Evolutionary conservation across 495 filamentous ascomycete species (phyloP).

Genomic region (Neurospora hispaniola): DNA sequence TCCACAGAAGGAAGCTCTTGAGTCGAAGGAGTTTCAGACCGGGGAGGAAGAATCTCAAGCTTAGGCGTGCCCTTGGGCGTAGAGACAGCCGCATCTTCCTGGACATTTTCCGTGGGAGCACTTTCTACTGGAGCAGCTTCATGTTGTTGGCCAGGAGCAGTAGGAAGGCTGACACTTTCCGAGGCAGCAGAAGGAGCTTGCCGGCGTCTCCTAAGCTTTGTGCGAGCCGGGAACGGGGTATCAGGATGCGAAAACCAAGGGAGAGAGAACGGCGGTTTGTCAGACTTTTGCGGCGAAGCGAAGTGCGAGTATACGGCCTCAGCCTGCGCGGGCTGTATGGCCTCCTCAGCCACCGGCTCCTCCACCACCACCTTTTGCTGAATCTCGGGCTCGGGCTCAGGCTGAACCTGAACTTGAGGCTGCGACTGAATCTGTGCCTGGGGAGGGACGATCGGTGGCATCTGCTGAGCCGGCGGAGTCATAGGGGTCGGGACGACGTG

Average conservation of each 20-base stretch:
- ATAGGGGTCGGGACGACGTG: conserved; percentile 27
- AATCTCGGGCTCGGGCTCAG: background rate
- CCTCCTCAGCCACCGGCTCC: background rate
- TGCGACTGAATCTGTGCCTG: conserved; percentile 2
- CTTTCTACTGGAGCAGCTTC: background rate
- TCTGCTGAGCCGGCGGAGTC: conserved; percentile 23
- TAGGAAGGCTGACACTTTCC: conserved; percentile 2
- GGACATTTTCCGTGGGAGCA: background rate
- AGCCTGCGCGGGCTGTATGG: background rate
- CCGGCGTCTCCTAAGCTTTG: conserved; percentile 26
- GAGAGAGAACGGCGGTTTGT: conserved; percentile 53
- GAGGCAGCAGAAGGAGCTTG: conserved; percentile 8
- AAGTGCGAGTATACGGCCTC: conserved; percentile 3
- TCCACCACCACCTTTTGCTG: conserved; percentile 6
- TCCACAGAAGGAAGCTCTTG: conserved; percentile 56
- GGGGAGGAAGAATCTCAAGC: conserved; percentile 12
- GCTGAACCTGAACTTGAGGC: conserved; percentile 4
- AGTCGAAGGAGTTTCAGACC: conserved; percentile 57
- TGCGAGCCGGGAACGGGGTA: conserved; percentile 49
- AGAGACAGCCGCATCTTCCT: conserved; percentile 19
- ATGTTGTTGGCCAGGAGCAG: background rate
- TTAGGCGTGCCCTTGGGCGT: conserved; percentile 13
- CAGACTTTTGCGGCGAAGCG: conserved; percentile 29
- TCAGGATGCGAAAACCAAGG: conserved; percentile 76
- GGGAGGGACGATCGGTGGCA: background rate